A percentile compares a stretch with the other conserved stretches of the same genome.
phyloP scores from a whole-genome alignment of 1,284 basidiomycete genomes.

The Tylopilus orsonianus region DNA sequence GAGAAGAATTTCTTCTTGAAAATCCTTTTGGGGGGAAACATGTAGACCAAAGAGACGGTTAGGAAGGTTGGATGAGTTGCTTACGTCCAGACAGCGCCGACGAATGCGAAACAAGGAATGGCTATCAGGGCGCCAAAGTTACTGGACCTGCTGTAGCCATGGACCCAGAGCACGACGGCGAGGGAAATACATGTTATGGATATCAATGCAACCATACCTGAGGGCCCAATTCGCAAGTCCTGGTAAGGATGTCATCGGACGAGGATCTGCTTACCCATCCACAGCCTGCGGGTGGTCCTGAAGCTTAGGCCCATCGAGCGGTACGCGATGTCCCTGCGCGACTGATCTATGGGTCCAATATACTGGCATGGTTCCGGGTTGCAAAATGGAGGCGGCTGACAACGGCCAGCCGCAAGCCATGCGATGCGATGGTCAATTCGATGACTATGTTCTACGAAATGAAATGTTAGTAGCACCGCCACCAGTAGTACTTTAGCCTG shows the following conservation, averaged over 20 bases:
- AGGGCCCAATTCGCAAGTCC: neutral
- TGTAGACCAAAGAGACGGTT: neutral
- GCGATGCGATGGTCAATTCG: neutral
- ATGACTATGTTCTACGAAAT: too few relatives aligned
- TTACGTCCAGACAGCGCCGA: constrained; percentile 33
- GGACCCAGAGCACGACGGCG: constrained; percentile 31
- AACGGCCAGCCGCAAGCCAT: neutral
- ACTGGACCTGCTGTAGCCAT: constrained; percentile 29
- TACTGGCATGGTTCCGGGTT: constrained; percentile 2
- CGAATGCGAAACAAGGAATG: constrained; percentile 29
- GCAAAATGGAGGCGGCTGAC: constrained; percentile 18
- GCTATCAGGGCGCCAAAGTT: constrained; percentile 34
- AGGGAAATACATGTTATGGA: constrained; percentile 29
- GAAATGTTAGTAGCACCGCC: constrained; percentile 19
- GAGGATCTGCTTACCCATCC: constrained; percentile 30
- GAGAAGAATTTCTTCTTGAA: constrained; percentile 30
- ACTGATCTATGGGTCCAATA: neutral
- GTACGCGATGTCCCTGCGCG: neutral
- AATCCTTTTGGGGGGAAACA: constrained; percentile 24
- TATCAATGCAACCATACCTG: constrained; percentile 31
- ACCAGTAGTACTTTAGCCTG: constrained; percentile 5
- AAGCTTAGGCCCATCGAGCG: constrained; percentile 28
- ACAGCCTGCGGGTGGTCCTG: constrained; percentile 31
- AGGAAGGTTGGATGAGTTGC: constrained; percentile 4
- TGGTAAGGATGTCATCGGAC: neutral